A percentile compares a stretch with the other conserved stretches of the same genome.
These are phyloP conservation scores for Dendrobium nobile DNA, from an alignment of 106 monocot species.

Conservation along the genomic window DNA sequence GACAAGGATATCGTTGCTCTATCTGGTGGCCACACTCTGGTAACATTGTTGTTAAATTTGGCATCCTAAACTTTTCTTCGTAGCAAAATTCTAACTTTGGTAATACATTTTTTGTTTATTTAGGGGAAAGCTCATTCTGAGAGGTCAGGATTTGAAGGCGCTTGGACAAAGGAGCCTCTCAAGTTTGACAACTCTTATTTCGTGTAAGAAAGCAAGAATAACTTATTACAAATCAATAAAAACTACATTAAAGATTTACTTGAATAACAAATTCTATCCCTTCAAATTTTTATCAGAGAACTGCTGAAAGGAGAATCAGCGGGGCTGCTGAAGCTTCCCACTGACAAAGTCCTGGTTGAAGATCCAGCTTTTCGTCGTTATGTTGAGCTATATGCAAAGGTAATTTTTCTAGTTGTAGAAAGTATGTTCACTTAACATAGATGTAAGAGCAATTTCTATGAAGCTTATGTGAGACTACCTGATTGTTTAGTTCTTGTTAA, in stretches of 20 bases:
- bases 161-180: slow-evolving; percentile 90
- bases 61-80: neutral
- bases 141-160: slow-evolving; percentile 93
- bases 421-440: no score
- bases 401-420: slow-evolving; percentile 8
- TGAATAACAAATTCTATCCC: neutral
- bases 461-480: no score
- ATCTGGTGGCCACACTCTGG: slow-evolving; percentile 75
- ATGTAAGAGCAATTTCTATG: no score
- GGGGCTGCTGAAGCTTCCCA: slow-evolving; percentile 90
- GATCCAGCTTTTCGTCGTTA: slow-evolving; percentile 66
- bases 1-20: slow-evolving; percentile 80
- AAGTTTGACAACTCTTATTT: slow-evolving; percentile 98
- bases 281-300: slow-evolving; percentile 41
- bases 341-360: slow-evolving; percentile 70
- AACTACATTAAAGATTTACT: neutral
- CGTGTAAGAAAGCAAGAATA: slow-evolving; percentile 38
- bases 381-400: slow-evolving; percentile 93
- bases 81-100: neutral
- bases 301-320: slow-evolving; percentile 58
- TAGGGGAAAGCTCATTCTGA: slow-evolving; percentile 90
- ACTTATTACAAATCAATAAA: neutral
- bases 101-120: slow-evolving; percentile 7
- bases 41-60: slow-evolving; percentile 3
- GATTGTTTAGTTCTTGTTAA: no score